Base-by-base conservation (phyloP, 768 basidiomycete species). In the Mycena crocata region DNA sequence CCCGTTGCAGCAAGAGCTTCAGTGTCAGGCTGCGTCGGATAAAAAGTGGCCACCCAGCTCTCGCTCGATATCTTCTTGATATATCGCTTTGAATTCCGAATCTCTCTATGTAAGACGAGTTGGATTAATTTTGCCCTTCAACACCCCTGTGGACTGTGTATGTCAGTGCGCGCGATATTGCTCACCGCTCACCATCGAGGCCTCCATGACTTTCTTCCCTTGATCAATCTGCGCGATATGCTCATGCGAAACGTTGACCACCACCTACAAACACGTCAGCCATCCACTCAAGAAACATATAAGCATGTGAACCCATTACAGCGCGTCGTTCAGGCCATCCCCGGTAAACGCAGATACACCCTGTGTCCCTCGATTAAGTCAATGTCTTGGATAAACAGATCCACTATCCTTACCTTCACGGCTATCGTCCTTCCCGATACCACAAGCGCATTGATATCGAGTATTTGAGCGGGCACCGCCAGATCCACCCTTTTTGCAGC, bases 281-380 rank as follows among this genome's bases (percentile, higher is more conserved):
- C n/a, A 42, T 10, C 19, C 13, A 42, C 40, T 6, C 8, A 42
- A 6, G 6, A 42, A 21, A 42, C 19, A 37, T 15, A 37, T 42
- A 30, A 21, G 28, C 17, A 28, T 15, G 12, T 55, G 31, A 9
- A 64, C 62, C 54, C 54, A 64, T 23, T 57, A 19, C 13, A 64
- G 55, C 45, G 32, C 48, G 15, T 64, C 54, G 26, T 57, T 48
- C 49, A 57, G 13, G 4, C 63, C 63, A 19, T 64, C 55, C 26
- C 48, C 56, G 5, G 45, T 50, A 46, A 64, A 50, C 5, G 63
- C 63, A 15, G 63, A 64, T 13, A 57, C 37, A 21, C 56, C 63
- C 62, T 56, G 31, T 32, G 28, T 2, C 15, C 40, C 6, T 12
- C 8, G 57, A 24, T 14, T n/a, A 26, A 17, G 2, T 49, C n/a